Evolutionary conservation across 2,329 filamentous ascomycete genomes (phyloP), one percentile per base, ranked within the genome.

Genomic region (Raffaelea ambrosiae): DNA sequence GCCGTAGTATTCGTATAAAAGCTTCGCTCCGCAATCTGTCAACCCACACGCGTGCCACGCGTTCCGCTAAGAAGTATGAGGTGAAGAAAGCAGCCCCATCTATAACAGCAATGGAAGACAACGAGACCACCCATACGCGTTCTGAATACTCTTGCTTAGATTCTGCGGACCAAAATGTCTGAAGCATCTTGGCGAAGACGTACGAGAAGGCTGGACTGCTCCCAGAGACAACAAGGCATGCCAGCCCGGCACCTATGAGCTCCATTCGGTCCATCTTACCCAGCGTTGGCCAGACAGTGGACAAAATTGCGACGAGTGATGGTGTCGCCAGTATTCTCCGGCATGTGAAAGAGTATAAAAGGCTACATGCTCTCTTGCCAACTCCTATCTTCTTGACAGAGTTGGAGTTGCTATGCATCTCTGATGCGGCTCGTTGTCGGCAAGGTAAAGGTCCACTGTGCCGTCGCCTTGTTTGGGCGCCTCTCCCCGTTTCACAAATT

Each of bases 21-120:
- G 86, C 84, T 59, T 82, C 73, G 2, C 72, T 67, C 2, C 90
- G 83, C 10, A 94, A 71, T 0, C 66, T 65, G 56, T 91, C 81
- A 14, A 90, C 74, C 91, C 91, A 97, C 1, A 73, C 62, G 58
- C 95, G 86, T 1, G 79, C 86, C 13, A 74, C 78, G 22, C 71
- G 67, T 54, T 95, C 88, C 5, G 94, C 72, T 9, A 86, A 65
- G 59, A 84, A 90, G 35, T 86, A 81, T 50, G 83, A 79, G 1
- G 74, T 61, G 38, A 83, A 91, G 0, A 76, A 79, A 14, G 81
- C 72, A 1, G 78, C 40, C 0, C 81, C 84, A 54, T 95, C 88
- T 0, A 74, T 59, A 13, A 81, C 56, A 0, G 88, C 83, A 4
- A 95, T 72, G 0, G 71, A 75, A 0, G 91, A 66, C 5, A 96